These are phyloP conservation scores for Leishmania martiniquensis DNA, from an alignment of 208 protist species.

Conservation along the genomic window DNA sequence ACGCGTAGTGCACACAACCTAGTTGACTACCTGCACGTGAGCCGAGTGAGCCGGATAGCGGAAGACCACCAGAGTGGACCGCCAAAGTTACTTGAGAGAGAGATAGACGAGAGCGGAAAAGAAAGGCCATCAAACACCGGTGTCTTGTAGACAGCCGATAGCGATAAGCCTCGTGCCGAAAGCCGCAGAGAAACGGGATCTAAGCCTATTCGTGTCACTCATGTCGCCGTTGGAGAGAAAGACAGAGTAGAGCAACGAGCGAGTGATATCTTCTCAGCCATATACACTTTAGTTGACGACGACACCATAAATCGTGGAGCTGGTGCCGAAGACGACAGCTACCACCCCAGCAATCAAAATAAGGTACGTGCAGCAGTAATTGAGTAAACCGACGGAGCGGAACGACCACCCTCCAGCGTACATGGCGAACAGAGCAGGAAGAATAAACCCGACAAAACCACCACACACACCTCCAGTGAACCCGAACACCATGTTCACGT, in stretches of 20 bases:
- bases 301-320: constrained; percentile 46
- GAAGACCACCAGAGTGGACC: not conserved
- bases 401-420: constrained; percentile 53
- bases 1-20: not conserved
- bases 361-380: constrained; percentile 54
- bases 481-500: constrained; percentile 74
- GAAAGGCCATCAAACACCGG: no score
- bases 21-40: not conserved
- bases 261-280: not conserved
- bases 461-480: constrained; percentile 59
- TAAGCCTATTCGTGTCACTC: not conserved
- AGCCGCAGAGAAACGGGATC: not conserved
- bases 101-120: not conserved
- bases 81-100: not conserved
- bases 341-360: constrained; percentile 59
- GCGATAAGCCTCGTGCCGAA: not conserved
- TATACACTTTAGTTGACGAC: constrained; percentile 8
- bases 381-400: constrained; percentile 35
- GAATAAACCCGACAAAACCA: constrained; percentile 66
- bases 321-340: constrained; percentile 59
- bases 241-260: not conserved
- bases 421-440: constrained; percentile 65
- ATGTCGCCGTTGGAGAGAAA: not conserved
- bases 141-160: not conserved
- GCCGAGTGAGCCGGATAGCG: not conserved